Base-by-base conservation (phyloP, 1,139 yeast species). In the Candida sp. region DNA sequence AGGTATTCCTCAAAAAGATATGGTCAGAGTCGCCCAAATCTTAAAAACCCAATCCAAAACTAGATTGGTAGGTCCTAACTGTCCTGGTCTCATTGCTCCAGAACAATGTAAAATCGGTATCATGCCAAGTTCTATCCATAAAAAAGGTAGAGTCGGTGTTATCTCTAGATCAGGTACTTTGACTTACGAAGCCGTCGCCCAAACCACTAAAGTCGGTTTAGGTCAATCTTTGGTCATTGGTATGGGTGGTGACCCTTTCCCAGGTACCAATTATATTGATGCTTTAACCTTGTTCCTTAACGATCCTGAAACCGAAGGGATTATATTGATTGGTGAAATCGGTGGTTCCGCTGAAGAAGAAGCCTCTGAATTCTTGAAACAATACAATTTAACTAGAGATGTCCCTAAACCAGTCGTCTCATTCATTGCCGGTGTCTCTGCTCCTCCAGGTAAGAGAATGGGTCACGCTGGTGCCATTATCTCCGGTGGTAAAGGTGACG, bases 401-500 rank as follows among this genome's bases (percentile, higher is more conserved):
- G 88, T 81, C 64, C 97, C 99, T 64, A 89, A 93, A 79, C 99
- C 99, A 39, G 98, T 93, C 54, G 96, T 91, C 53, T 87, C 97
- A 33, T 93, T 95, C 79, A 93, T 93, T 68, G 99, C 99, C 52
- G 99, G 99, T 77, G 86, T 91, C 52, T 90, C 97, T 58, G 98
- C 99, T 61, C 98, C 98, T 56, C 98, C 97, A 68, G 99, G 99
- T 66, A 91, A 97, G 77, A 91, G 99, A 80, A 93, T 93, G 98
- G 99, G 99, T 60, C 99, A 93, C 73, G 98, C 99, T 49, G 99
- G 99, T 79, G 99, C 99, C 71, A 89, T 93, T 63, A 93, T 93
- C 54, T 87, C 97, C 51, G 99, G 99, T 67, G 97, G 98, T 67
- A 93, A 93, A 76, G 98, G 99, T 72, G 97, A 95, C 66, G 99